Evolutionary conservation across 495 filamentous ascomycete genomes (phyloP).

Genomic region (Aspergillus sclerotioniger): DNA sequence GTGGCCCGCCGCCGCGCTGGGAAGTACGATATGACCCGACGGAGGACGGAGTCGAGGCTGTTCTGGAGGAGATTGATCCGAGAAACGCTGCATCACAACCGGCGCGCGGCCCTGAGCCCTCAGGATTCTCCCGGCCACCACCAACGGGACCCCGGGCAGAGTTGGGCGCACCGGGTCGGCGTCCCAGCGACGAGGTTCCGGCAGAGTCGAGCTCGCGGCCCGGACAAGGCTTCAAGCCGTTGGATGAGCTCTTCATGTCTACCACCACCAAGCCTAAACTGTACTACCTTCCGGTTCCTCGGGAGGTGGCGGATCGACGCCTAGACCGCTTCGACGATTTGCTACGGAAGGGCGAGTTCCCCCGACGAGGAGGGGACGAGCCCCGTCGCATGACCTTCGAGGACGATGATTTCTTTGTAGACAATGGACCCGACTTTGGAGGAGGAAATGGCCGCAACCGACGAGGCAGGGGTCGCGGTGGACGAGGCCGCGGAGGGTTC

Average conservation of each 20-base stretch:
- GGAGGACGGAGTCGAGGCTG: constrained; percentile 55
- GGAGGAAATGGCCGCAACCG: constrained; percentile 33
- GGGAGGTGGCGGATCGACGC: constrained; percentile 56
- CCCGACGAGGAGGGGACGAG: constrained; percentile 55
- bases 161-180: constrained; percentile 22
- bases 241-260: constrained; percentile 63
- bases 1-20: constrained; percentile 57
- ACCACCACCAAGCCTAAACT: constrained; percentile 67
- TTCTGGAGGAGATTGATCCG: constrained; percentile 50
- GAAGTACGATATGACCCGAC: constrained; percentile 68
- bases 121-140: constrained; percentile 32
- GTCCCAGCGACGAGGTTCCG: constrained; percentile 21
- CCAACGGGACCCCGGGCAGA: constrained; percentile 37
- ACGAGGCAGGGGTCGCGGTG: constrained; percentile 35
- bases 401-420: constrained; percentile 65
- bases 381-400: constrained; percentile 79
- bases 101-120: constrained; percentile 22
- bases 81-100: constrained; percentile 26
- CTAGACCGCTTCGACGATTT: constrained; percentile 60
- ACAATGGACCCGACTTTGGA: constrained; percentile 68
- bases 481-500: constrained; percentile 29
- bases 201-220: constrained; percentile 23
- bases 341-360: constrained; percentile 44
- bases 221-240: constrained; percentile 53
- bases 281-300: constrained; percentile 59